These are phyloP conservation scores for Neoboletus brunneissimus DNA, from an alignment of 768 basidiomycete genomes.

Conservation along the genomic window DNA sequence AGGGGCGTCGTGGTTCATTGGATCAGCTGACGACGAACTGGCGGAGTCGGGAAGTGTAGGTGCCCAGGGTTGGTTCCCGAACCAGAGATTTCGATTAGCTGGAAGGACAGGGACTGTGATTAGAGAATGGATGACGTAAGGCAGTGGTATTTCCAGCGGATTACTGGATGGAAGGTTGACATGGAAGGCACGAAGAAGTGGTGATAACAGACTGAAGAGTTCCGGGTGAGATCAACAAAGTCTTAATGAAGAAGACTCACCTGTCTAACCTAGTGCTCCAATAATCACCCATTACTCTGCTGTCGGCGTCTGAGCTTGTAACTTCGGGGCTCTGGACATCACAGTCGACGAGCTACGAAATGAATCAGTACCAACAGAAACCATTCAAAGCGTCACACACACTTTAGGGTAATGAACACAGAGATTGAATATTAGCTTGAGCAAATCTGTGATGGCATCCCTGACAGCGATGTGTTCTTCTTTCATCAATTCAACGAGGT, in stretches of 20 bases:
- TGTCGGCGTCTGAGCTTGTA: conserved; percentile 13
- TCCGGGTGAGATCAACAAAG: not conserved
- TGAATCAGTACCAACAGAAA: not conserved
- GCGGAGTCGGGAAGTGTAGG: conserved; percentile 38
- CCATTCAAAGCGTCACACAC: not conserved
- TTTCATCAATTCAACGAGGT: conserved; percentile 47
- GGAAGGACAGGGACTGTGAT: conserved; percentile 72
- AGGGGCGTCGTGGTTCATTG: too few species aligned
- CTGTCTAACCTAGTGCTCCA: conserved; percentile 74
- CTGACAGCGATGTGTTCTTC: conserved; percentile 41
- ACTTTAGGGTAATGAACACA: conserved; percentile 81
- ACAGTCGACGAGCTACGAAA: conserved; percentile 37
- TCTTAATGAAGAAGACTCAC: conserved; percentile 39
- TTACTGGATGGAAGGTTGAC: conserved; percentile 56
- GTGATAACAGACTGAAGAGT: conserved; percentile 52
- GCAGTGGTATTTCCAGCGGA: conserved; percentile 71
- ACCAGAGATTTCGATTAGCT: conserved; percentile 59
- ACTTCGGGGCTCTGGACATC: conserved; percentile 40
- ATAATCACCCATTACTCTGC: conserved; percentile 63
- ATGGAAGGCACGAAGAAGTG: conserved; percentile 69
- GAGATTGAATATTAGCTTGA: conserved; percentile 85
- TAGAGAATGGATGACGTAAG: conserved; percentile 78
- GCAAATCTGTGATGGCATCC: conserved; percentile 77
- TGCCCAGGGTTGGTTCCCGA: conserved; percentile 43
- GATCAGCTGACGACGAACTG: conserved; percentile 27